Base-by-base conservation (phyloP, 768 basidiomycete species). In the Auriscalpium vulgare region DNA sequence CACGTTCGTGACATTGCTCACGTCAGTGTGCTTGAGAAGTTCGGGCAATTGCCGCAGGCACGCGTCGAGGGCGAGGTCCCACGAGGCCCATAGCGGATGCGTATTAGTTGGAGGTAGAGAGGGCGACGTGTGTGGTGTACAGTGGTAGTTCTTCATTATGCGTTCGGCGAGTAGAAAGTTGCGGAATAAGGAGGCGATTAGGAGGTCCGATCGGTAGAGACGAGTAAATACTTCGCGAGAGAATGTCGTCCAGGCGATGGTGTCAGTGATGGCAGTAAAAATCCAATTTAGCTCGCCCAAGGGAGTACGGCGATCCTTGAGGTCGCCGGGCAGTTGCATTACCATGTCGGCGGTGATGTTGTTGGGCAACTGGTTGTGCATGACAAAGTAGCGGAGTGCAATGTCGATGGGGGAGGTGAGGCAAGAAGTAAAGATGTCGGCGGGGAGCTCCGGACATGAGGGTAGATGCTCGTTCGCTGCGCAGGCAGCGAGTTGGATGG, bases 261-360 rank as follows among this genome's bases (percentile, higher is more conserved):
- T 98, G 71, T 99, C 97, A 14, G 97, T 98, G 55, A 99, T 91
- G 37, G 95, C 93, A 1, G 94, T 98, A 72, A 98, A 98, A 60
- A 98, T 98, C 97, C 97, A 99, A 68, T 95, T 97, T n/a, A 99
- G 81, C 72, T 99, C 97, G 51, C 97, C 97, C 0, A 99, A 76
- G 1, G 97, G 95, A 0, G 97, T 98, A 23, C 95, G 82, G 17
- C 97, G 82, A 66, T 99, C 97, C 71, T 95, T 97, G 57, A 98
- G 80, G 67, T 97, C 95, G 9, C 97, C 97, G 0, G 97, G 97
- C 11, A 99, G 81, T 68, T 94, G 90, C 79, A 90, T 84, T 37
- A 95, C 87, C 88, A 93, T 90, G 65, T 97, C 93, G 34, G 87
- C 78, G 9, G 85, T 86, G 65, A 90, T 81, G 56, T 85, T 84